phyloP scores from a whole-genome alignment of 2,329 filamentous ascomycete genomes.

The Neurospora sp. region DNA sequence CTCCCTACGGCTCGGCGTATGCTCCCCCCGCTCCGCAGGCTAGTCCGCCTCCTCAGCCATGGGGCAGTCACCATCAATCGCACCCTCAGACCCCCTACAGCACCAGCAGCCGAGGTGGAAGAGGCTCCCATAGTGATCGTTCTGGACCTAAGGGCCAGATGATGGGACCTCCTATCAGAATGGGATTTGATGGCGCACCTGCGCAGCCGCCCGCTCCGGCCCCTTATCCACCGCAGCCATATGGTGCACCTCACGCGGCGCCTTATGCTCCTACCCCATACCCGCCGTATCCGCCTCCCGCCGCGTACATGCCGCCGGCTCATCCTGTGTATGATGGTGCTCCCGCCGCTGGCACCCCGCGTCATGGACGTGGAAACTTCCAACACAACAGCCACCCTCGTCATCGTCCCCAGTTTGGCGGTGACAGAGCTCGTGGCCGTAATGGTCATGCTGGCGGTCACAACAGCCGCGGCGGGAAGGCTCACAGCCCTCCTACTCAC shows the following conservation, averaged over 20 bases:
- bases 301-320: conserved; percentile 19
- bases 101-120: conserved; percentile 30
- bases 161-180: conserved; percentile 46
- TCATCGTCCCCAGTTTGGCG: conserved; percentile 27
- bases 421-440: conserved; percentile 29
- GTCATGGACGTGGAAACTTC: conserved; percentile 27
- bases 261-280: conserved; percentile 24
- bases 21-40: conserved; percentile 24
- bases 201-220: conserved; percentile 32
- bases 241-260: conserved; percentile 21
- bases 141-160: conserved; percentile 28
- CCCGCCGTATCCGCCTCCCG: conserved; percentile 29
- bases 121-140: conserved; percentile 30
- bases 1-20: conserved; percentile 25
- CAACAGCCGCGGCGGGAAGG: conserved; percentile 15
- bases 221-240: conserved; percentile 29
- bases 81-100: conserved; percentile 23
- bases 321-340: conserved; percentile 21
- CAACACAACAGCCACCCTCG: conserved; percentile 23
- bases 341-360: conserved; percentile 24
- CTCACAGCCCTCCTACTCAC: conserved; percentile 20
- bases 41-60: conserved; percentile 31
- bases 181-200: conserved; percentile 38
- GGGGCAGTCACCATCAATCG: conserved; percentile 26
- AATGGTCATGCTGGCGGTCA: conserved; percentile 20